Percentiles rank a stretch among this genome's conserved stretches.
Conservation (phyloP, 495 filamentous ascomycete genomes). For the Aspergillus conjunctus region DNA sequence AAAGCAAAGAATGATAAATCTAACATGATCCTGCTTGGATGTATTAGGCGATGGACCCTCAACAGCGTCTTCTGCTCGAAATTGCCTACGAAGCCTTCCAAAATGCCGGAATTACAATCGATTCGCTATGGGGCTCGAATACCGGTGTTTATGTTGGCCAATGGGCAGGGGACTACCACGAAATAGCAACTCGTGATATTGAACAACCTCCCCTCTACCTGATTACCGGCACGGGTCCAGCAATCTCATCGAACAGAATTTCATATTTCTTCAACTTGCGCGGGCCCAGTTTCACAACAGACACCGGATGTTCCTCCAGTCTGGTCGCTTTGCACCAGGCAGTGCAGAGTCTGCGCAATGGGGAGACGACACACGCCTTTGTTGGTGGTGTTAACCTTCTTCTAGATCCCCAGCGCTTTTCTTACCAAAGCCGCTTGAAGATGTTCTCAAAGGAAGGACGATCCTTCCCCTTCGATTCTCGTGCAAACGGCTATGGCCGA, state of each 20-base stretch:
- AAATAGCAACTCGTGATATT: constrained; percentile 33
- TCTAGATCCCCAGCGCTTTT: constrained; percentile 24
- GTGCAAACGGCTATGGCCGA: constrained; percentile 21
- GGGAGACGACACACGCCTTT: constrained; percentile 44
- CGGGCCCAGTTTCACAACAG: constrained; percentile 49
- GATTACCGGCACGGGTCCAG: constrained; percentile 36
- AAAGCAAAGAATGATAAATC: not conserved
- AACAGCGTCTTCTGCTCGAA: constrained; percentile 59
- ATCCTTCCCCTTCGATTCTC: constrained; percentile 18
- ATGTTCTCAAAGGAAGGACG: constrained; percentile 20
- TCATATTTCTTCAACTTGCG: constrained; percentile 47
- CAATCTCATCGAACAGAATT: constrained; percentile 47
- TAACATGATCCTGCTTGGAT: not conserved
- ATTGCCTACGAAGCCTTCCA: constrained; percentile 63
- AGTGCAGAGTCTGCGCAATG: constrained; percentile 42
- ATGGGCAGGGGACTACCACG: constrained; percentile 36
- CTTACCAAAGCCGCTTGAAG: constrained; percentile 16
- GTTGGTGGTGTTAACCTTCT: constrained; percentile 42
- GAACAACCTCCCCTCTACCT: constrained; percentile 36
- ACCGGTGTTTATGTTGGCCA: constrained; percentile 52
- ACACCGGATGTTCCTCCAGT: constrained; percentile 56
- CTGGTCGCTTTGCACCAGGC: constrained; percentile 55
- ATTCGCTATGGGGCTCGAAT: constrained; percentile 44
- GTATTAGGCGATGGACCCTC: constrained; percentile 48
- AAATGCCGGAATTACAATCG: constrained; percentile 35